Evolutionary conservation across 2,329 filamentous ascomycete genomes (phyloP).

Genomic region (Byssochlamys sp.): DNA sequence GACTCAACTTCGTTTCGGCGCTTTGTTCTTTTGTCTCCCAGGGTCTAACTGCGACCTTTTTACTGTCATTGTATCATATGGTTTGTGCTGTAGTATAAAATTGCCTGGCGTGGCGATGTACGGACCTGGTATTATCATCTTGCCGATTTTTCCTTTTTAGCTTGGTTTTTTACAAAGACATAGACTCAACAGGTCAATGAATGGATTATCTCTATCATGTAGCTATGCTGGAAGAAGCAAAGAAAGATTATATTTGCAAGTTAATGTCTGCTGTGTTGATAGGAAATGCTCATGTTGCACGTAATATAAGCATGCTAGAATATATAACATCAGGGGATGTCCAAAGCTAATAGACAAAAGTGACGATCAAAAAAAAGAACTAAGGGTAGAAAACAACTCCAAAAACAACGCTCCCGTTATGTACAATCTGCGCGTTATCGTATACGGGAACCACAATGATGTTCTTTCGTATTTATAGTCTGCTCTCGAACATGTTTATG

Average conservation of each 20-base stretch:
- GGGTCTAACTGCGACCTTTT: background rate
- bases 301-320: background rate
- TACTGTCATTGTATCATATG: slow-evolving; percentile 1
- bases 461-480: slow-evolving; percentile 48
- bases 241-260: background rate
- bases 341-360: background rate
- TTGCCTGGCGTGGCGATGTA: slow-evolving; percentile 4
- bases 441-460: background rate
- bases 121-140: background rate
- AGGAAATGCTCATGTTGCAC: background rate
- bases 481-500: slow-evolving; percentile 64
- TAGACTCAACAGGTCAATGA: background rate
- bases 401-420: background rate
- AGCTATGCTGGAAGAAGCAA: background rate
- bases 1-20: background rate
- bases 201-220: background rate
- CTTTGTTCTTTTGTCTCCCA: background rate
- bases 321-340: background rate
- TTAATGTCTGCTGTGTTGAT: background rate
- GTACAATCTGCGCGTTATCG: background rate
- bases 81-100: slow-evolving; percentile 1
- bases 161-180: background rate
- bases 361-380: background rate
- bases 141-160: background rate
- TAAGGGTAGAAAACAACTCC: background rate